phyloP scores from a whole-genome alignment of 2,329 filamentous ascomycete species.

The Colletotrichum sp. region DNA sequence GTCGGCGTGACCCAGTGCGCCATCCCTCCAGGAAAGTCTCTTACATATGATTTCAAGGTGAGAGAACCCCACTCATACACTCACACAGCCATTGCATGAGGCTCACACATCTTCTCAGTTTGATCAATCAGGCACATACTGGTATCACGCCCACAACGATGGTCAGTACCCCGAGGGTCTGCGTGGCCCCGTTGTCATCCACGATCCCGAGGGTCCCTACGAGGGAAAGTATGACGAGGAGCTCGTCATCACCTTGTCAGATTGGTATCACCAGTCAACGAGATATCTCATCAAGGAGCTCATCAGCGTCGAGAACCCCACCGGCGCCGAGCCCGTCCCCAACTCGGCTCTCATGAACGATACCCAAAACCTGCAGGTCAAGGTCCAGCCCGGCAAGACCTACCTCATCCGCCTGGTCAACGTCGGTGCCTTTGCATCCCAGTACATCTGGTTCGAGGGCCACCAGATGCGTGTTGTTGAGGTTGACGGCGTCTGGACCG shows the following conservation, averaged over 20 bases:
- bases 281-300: conserved; percentile 50
- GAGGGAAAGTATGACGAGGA: conserved; percentile 56
- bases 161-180: conserved; percentile 65
- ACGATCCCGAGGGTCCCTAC: conserved; percentile 56
- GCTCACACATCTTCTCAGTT: conserved; percentile 5
- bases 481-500: conserved; percentile 56
- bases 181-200: conserved; percentile 60
- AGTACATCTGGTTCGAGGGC: conserved; percentile 51
- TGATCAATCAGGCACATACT: conserved; percentile 47
- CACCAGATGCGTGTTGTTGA: conserved; percentile 53
- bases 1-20: conserved; percentile 61
- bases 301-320: conserved; percentile 49
- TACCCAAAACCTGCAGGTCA: conserved; percentile 45
- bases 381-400: conserved; percentile 52
- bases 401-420: conserved; percentile 61
- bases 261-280: conserved; percentile 67
- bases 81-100: neutral
- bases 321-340: conserved; percentile 61
- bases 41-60: conserved; percentile 64
- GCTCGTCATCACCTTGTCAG: conserved; percentile 60
- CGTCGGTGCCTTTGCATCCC: conserved; percentile 55
- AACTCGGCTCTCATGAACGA: conserved; percentile 60
- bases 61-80: conserved; percentile 2
- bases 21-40: conserved; percentile 54
- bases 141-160: conserved; percentile 57